Base-by-base conservation (phyloP, 257 asterid species). In the Nicotiana paniculata region DNA sequence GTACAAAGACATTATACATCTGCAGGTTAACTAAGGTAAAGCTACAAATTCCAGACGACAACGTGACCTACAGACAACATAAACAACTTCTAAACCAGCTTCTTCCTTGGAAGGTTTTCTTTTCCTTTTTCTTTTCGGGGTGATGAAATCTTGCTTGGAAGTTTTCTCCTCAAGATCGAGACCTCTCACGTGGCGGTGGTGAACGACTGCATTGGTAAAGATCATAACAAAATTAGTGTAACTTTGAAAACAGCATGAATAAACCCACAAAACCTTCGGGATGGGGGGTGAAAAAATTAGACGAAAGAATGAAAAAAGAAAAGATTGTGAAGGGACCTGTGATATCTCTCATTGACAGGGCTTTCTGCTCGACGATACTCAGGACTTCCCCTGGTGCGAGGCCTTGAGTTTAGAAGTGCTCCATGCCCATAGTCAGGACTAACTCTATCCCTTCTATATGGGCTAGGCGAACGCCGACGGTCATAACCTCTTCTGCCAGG, bases 391-490 rank as follows among this genome's bases (percentile, higher is more conserved):
- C 97, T 90, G 32, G 89, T 80, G 57, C 85, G 92, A 17, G 88
- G 82, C 85, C 97, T 90, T 18, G 98, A 89, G 82, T 79, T 91
- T 68, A 93, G 97, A 48, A 88, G 82, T 48, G 95, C 82, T 70
- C 95, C 97, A 84, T 85, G 98, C 28, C 98, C 98, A 83, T 94
- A 93, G 83, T 94, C 98, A 82, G 98, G 98, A 89, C 98, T 94
- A 68, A 93, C 97, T 89, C 97, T 91, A 63, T 91, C 90, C 92
- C 96, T 87, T 32, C 90, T 91, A 67, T 90, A 89, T 51, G 97
- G 95, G 77, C 97, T 93, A 32, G 95, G 92, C 4, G 97, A 93
- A 62, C 95, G 95, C 28, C 92, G 90, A 4, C 89, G 94, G 55
- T 90, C 97, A 84, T 89, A 89, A 76, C 87, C 86, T 86, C 93